Percentiles rank a stretch among this genome's conserved stretches.
Evolutionary conservation across 1,139 yeast species (phyloP).

Genomic region (Eremothecium cymbalariae): DNA sequence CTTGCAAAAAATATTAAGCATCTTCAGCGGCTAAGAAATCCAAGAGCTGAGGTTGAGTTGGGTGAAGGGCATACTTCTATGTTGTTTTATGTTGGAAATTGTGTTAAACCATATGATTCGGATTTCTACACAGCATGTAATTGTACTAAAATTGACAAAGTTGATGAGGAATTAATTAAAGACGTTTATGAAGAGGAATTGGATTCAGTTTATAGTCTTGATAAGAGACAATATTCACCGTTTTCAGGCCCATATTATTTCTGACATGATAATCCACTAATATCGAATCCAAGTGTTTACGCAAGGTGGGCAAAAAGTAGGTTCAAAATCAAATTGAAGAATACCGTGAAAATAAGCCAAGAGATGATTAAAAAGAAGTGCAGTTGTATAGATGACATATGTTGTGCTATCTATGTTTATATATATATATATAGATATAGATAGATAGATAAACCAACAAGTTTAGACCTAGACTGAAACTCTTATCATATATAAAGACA

Average conservation of each 20-base stretch:
- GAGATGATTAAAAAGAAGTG: neutral
- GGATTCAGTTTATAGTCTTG: neutral
- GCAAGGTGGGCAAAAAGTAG: neutral
- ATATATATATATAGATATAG: conserved; percentile 2
- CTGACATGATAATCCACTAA: neutral
- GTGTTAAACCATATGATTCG: conserved; percentile 1
- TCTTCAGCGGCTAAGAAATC: neutral
- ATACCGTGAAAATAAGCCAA: too few relatives aligned
- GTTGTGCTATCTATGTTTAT: conserved; percentile 6
- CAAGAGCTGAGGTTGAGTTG: conserved; percentile 1
- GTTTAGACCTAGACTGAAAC: neutral
- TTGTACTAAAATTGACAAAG: conserved; percentile 1
- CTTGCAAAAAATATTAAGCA: neutral
- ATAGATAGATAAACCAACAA: conserved; percentile 1
- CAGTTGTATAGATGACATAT: neutral
- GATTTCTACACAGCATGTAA: neutral
- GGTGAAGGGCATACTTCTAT: conserved; percentile 3
- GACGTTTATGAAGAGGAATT: conserved; percentile 1
- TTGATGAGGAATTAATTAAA: neutral
- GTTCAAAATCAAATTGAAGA: too few relatives aligned
- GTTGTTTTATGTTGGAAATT: conserved; percentile 2
- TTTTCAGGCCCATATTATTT: conserved; percentile 2
- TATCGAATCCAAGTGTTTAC: neutral
- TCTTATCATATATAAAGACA: too few relatives aligned
- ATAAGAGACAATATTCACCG: conserved; percentile 1